Percentiles rank a stretch among this genome's conserved stretches.
phyloP scores from a whole-genome alignment of 805 yeast species.

The Pichia kluyveri region DNA sequence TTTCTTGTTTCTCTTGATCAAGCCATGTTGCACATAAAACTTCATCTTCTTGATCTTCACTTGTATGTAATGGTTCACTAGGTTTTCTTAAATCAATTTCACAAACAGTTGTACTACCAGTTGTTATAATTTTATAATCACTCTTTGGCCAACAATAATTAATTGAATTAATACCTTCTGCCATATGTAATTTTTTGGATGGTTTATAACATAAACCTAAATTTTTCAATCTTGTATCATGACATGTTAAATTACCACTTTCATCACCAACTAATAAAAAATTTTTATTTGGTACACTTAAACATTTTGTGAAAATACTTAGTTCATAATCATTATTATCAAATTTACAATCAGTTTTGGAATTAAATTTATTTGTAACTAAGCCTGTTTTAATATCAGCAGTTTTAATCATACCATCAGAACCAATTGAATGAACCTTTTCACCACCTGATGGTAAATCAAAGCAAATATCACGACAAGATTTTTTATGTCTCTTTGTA shows the following conservation, averaged over 20 bases:
- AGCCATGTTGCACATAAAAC: conserved; percentile 65
- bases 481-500: conserved; percentile 83
- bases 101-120: conserved; percentile 76
- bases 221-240: conserved; percentile 46
- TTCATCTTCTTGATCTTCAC: conserved; percentile 94
- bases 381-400: conserved; percentile 67
- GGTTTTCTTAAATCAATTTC: conserved; percentile 66
- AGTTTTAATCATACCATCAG: conserved; percentile 70
- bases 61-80: conserved; percentile 44
- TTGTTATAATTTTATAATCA: conserved; percentile 67
- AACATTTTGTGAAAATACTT: conserved; percentile 31
- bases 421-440: conserved; percentile 60
- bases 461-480: conserved; percentile 67
- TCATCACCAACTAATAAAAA: conserved; percentile 59
- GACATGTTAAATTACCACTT: conserved; percentile 54
- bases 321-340: not conserved
- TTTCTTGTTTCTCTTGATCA: conserved; percentile 45
- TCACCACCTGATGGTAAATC: conserved; percentile 46
- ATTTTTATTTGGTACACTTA: conserved; percentile 37
- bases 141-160: conserved; percentile 60
- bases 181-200: conserved; percentile 56
- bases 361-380: conserved; percentile 47
- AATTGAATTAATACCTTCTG: conserved; percentile 71
- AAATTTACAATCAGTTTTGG: conserved; percentile 13
- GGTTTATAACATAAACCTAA: conserved; percentile 32